Base-by-base conservation (phyloP, 2,329 filamentous ascomycete genomes). In the Fusarium subtropicale region DNA sequence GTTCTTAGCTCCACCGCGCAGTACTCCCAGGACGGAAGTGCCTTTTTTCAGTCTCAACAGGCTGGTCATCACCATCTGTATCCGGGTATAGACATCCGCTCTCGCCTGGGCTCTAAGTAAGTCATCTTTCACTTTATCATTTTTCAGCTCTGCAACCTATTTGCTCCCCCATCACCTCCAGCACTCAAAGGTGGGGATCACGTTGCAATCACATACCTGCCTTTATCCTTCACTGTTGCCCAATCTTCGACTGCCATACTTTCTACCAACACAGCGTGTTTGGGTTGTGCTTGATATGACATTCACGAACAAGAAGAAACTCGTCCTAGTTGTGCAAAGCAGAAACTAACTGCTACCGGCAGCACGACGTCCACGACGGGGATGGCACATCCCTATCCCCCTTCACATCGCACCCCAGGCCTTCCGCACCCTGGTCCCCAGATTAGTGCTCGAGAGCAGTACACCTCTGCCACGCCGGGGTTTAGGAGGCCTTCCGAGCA, bases 321-420 rank as follows among this genome's bases (percentile, higher is more conserved):
- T 41, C 46, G 50, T 54, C 48, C 34, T 22, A 56, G 47, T 34
- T 46, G 45, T 57, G 61, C 45, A 47, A 59, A 51, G 38, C 56
- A 64, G 39, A 59, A 66, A 71, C 68, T 75, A 56, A 75, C 71
- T 63, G 65, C 55, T 41, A 48, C 55, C 74, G 78, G 72, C 74
- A 86, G 81, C 79, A 85, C 79, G 77, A 81, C 80, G 60, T 80
- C 85, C 57, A 82, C 84, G 64, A 81, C 83, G 81, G 85, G 84
- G 75, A 88, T 88, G 85, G 83, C 85, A 81, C 85, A 87, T 83
- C 81, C 81, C 79, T 85, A 85, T 77, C 83, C 73, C 59, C 76
- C 75, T 65, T 74, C 72, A 50, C 74, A 77, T 70, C 75, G 85
- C 75, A 80, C 83, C 74, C 79, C 84, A 77, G 78, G 84, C 73